These are phyloP conservation scores for Dimargaris cristalligena DNA, from an alignment of 192 early-diverging fungal genomes.

Conservation along the genomic window DNA sequence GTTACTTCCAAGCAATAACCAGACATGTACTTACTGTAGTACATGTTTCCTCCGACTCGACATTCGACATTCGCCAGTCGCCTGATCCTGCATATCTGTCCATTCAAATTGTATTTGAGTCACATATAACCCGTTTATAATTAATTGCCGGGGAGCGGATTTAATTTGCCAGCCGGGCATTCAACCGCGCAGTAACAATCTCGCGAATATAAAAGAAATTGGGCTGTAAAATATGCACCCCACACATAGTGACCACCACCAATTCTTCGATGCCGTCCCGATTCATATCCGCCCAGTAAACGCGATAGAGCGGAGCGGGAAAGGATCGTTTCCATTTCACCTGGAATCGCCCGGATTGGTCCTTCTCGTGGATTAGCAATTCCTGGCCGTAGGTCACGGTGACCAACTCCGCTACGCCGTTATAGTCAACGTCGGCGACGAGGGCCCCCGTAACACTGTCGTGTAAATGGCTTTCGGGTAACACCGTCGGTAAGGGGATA, in stretches of 20 bases:
- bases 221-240: constrained; percentile 29
- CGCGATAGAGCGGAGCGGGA: constrained; percentile 23
- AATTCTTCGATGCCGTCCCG: constrained; percentile 28
- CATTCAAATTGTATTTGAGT: too few species aligned
- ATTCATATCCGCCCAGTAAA: constrained; percentile 27
- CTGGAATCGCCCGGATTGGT: background rate
- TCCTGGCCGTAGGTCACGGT: constrained; percentile 7
- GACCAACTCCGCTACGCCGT: background rate
- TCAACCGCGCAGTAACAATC: constrained; percentile 13
- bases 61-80: too few species aligned
- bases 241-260: constrained; percentile 28
- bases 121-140: too few species aligned
- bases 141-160: too few species aligned
- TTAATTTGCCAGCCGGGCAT: too few species aligned
- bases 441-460: constrained; percentile 3
- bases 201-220: constrained; percentile 21
- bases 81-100: too few species aligned
- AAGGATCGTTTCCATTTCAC: constrained; percentile 23
- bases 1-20: too few species aligned
- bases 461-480: constrained; percentile 4
- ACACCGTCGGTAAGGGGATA: background rate
- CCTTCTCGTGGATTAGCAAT: background rate
- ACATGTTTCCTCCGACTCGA: too few species aligned
- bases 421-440: constrained; percentile 1
- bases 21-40: too few species aligned